phyloP scores from a whole-genome alignment of 2,329 filamentous ascomycete genomes.

The Alternaria postmessia region DNA sequence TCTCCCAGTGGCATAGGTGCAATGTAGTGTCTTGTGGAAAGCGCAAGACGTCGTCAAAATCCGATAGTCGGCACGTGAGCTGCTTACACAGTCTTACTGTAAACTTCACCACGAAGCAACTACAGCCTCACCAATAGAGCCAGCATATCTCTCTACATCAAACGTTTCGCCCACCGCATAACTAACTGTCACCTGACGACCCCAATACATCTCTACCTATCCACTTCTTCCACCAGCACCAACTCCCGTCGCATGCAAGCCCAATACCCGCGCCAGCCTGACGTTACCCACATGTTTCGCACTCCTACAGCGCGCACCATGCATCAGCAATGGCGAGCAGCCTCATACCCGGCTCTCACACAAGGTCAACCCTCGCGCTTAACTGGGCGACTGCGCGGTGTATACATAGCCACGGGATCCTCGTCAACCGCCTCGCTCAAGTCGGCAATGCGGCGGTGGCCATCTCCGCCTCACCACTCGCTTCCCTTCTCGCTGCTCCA shows the following conservation, averaged over 20 bases:
- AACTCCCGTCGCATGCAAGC: neutral
- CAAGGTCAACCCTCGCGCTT: slow-evolving; percentile 10
- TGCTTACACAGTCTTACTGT: neutral
- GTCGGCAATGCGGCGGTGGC: slow-evolving; percentile 1
- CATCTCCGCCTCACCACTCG: slow-evolving; percentile 9
- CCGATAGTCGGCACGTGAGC: neutral
- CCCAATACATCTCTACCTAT: neutral
- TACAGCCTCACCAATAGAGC: neutral
- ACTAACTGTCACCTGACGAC: neutral
- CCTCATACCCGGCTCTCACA: neutral
- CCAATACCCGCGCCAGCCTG: slow-evolving; percentile 1
- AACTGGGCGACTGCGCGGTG: slow-evolving; percentile 10
- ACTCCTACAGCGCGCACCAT: neutral
- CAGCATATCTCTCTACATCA: neutral
- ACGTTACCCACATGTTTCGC: slow-evolving; percentile 4
- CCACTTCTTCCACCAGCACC: neutral
- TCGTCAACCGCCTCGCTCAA: slow-evolving; percentile 17
- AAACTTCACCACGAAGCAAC: neutral
- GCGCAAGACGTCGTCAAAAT: neutral
- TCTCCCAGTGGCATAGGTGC: neutral
- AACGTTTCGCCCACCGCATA: neutral
- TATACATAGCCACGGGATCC: slow-evolving; percentile 29
- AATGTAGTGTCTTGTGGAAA: neutral
- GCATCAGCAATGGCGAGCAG: neutral
- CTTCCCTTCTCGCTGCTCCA: neutral